phyloP scores from a whole-genome alignment of 257 asterid species.

The Hygrophila difformis region DNA sequence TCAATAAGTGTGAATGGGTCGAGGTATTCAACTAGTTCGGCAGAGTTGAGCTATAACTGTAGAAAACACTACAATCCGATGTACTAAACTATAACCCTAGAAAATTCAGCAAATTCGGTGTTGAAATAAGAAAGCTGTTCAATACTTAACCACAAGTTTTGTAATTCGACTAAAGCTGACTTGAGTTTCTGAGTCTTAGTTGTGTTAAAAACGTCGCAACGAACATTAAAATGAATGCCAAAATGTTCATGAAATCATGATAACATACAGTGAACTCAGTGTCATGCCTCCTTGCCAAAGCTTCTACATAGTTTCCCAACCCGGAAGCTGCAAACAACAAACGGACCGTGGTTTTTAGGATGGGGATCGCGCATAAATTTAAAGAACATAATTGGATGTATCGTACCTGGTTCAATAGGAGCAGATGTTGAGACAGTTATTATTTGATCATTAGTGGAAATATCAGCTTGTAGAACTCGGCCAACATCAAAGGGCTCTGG shows the following conservation, averaged over 20 bases:
- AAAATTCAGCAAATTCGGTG: no score
- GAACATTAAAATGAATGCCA: not conserved
- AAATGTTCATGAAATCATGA: not conserved
- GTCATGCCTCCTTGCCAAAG: conserved; percentile 68
- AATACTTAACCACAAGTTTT: no score
- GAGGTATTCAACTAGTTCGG: no score
- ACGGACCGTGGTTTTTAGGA: no score
- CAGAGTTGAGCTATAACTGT: no score
- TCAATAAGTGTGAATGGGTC: no score
- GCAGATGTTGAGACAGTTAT: conserved; percentile 38
- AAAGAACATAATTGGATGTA: no score
- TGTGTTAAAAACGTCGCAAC: not conserved
- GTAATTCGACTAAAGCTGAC: not conserved
- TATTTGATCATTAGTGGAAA: conserved; percentile 30
- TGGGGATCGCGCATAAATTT: no score
- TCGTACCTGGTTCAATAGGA: conserved; percentile 63
- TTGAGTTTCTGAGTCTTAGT: not conserved
- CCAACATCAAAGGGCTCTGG: conserved; percentile 83
- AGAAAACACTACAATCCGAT: no score
- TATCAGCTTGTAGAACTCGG: conserved; percentile 53
- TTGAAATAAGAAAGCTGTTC: no score
- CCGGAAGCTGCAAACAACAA: conserved; percentile 63
- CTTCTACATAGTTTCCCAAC: conserved; percentile 74
- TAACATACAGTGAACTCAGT: conserved; percentile 61
- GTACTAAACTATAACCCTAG: no score